A percentile compares a stretch with the other conserved stretches of the same genome.
phyloP scores from a whole-genome alignment of 169 alveolate species.

The Plasmodium blacklocki region DNA sequence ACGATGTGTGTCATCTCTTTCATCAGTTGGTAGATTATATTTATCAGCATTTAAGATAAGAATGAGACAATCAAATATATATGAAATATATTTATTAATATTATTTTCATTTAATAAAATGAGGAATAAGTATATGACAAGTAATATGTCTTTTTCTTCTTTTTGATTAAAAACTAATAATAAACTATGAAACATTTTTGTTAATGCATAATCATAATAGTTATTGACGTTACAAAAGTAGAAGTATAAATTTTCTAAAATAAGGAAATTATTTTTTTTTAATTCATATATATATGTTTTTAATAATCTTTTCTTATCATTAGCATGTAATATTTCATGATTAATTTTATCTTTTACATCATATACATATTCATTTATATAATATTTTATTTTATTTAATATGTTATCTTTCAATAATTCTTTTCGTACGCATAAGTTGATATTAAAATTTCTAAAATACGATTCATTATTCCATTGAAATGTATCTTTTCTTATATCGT shows the following conservation, averaged over 20 bases:
- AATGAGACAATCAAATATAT: constrained; percentile 28
- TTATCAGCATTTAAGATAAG: constrained; percentile 30
- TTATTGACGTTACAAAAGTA: constrained; percentile 16
- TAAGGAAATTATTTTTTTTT: constrained; percentile 18
- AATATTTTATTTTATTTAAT: neutral
- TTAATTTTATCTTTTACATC: constrained; percentile 21
- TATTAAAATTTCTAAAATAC: neutral
- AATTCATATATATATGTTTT: constrained; percentile 54
- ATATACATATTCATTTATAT: constrained; percentile 44
- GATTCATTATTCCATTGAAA: neutral
- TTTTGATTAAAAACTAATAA: constrained; percentile 29
- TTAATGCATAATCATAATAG: constrained; percentile 36
- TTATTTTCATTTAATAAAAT: constrained; percentile 22
- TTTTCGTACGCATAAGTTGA: constrained; percentile 11
- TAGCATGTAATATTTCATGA: constrained; percentile 20
- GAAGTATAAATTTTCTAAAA: constrained; percentile 44
- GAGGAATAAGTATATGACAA: constrained; percentile 24
- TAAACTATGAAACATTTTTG: constrained; percentile 40
- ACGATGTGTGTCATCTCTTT: constrained; percentile 23
- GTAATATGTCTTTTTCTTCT: constrained; percentile 36
- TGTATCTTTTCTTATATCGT: neutral
- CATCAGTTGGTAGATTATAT: constrained; percentile 23
- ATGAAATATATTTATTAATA: constrained; percentile 20
- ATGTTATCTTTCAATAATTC: constrained; percentile 16
- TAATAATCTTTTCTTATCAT: constrained; percentile 44